Evolutionary conservation across 1,284 basidiomycete genomes (phyloP).

Genomic region (Moesziomyces sp.): DNA sequence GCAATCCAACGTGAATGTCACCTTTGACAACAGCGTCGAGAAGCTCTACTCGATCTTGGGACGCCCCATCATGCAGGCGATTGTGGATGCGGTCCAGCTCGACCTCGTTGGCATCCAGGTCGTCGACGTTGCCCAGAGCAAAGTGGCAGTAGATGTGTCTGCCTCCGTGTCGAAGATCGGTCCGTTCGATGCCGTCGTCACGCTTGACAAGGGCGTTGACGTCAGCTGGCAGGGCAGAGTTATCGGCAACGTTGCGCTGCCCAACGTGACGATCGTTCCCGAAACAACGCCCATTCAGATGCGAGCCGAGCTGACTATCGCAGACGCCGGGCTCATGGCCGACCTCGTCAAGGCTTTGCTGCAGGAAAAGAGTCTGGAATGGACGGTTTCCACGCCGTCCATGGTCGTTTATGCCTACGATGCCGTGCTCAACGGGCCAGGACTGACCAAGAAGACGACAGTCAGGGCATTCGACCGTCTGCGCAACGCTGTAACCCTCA

Average conservation of each 20-base stretch:
- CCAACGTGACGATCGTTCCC: slow-evolving; percentile 69
- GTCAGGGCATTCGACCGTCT: slow-evolving; percentile 79
- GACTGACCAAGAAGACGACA: slow-evolving; percentile 74
- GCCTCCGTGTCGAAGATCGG: slow-evolving; percentile 78
- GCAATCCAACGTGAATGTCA: slow-evolving; percentile 73
- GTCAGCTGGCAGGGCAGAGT: slow-evolving; percentile 75
- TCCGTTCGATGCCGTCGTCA: slow-evolving; percentile 80
- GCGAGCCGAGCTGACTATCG: slow-evolving; percentile 74
- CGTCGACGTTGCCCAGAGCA: slow-evolving; percentile 69
- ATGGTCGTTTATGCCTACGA: slow-evolving; percentile 72
- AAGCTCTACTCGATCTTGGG: slow-evolving; percentile 78
- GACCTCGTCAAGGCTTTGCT: slow-evolving; percentile 77
- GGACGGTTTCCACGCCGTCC: slow-evolving; percentile 78
- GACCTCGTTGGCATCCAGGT: slow-evolving; percentile 39
- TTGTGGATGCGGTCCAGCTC: slow-evolving; percentile 75
- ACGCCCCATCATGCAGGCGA: slow-evolving; percentile 79
- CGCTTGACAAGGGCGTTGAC: slow-evolving; percentile 75
- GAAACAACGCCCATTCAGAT: slow-evolving; percentile 75
- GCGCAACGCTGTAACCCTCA: slow-evolving; percentile 74
- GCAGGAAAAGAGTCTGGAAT: slow-evolving; percentile 77
- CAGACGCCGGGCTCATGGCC: slow-evolving; percentile 74
- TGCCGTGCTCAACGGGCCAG: slow-evolving; percentile 72
- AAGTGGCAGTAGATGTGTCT: slow-evolving; percentile 74
- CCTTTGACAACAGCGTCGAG: slow-evolving; percentile 75
- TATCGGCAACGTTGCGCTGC: slow-evolving; percentile 76